Evolutionary conservation across 495 filamentous ascomycete genomes (phyloP), one percentile per base, ranked within the genome.

Genomic region (Usnea hakonensis): DNA sequence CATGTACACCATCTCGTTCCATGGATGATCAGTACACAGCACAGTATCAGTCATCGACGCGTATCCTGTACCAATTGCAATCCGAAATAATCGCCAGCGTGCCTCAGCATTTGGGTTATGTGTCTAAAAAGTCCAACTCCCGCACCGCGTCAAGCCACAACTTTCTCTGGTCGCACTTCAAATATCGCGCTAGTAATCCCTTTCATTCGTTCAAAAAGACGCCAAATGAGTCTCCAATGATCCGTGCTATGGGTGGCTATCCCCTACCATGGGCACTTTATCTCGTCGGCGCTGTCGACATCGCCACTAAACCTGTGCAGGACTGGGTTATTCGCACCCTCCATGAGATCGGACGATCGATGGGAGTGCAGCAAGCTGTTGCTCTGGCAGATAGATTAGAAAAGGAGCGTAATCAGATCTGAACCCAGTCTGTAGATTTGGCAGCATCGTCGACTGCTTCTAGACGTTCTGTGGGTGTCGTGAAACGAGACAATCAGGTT

Each of bases 361-460:
- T 79, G 71, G 78, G 78, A 1, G 73, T 83, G n/a, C 74, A 77
- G 50, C 79, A 81, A 64, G 78, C 79, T 9, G 63, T 77, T 36
- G 74, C 76, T 10, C 44, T 81, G 38, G 68, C 65, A 33, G 61
- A 74, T 74, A 55, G 73, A 76, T 23, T 66, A 14, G 14, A 14
- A 0, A 26, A 26, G 43, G 14, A 21, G 21, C 2, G 14, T 48
- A 48, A 7, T 48, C 21, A 23, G 5, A 17, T 19, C 2, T 41
- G 38, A 41, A 41, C 38, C 5, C 13, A 19, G 17, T 41, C 2
- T 3, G 5, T 41, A 5, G 1, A 41, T 41, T 3, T 17, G 38
- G 17, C 16, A 41, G 38, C 5, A 41, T 41, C 14, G 38, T 41
- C 38, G 38, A 14, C 4, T 41, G 4, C 16, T 1, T 41, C 5